Base-by-base conservation (phyloP, 192 early-diverging fungal species). In the Backusella tuberculispora region DNA sequence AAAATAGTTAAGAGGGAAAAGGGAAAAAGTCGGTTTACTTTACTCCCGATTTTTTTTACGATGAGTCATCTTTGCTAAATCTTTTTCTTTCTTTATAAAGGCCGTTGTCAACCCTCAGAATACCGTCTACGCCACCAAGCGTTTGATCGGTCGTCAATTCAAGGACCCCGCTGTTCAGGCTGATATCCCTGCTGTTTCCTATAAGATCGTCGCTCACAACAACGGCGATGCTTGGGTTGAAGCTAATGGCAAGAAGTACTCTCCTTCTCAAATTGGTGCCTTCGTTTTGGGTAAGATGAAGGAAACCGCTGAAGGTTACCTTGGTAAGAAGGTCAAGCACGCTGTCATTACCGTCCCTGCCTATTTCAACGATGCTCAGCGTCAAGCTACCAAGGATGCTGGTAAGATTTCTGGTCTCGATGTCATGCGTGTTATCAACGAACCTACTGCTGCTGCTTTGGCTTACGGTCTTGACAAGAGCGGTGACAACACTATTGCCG, bases 181-280 rank as follows among this genome's bases (percentile, higher is more conserved):
- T 64, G 97, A 98, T 74, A 92, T 95, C 79, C 92, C 92, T 80
- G 89, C 89, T 60, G 95, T 98, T 8, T 90, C 97, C 1, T 99
- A 93, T 92, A 95, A 95, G 85, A 99, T 99, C 80, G 85, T 99
- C 46, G 88, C 91, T 73, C 96, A 98, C 85, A 88, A 79, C 75
- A 99, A 99, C 85, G 96, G 96, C 19, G 97, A 99, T 81, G 98
- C 96, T n/a, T 98, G 97, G 97, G 91, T 99, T 13, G 95, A 97
- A 83, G 91, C 95, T 14, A 88, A 92, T 69, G 98, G 95, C 17
- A 96, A 99, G 83, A 93, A 87, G 82, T 99, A 98, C 90, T 95
- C 92, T 71, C 98, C 98, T 6, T 86, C 95, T 0, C 97, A 99
- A 86, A 94, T 99, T 64, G 96, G 97, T 77, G 98, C 90, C 38